Evolutionary conservation across 2,329 filamentous ascomycete genomes (phyloP), one percentile per base, ranked within the genome.

Genomic region (Calonectria pseudoreteaudii): DNA sequence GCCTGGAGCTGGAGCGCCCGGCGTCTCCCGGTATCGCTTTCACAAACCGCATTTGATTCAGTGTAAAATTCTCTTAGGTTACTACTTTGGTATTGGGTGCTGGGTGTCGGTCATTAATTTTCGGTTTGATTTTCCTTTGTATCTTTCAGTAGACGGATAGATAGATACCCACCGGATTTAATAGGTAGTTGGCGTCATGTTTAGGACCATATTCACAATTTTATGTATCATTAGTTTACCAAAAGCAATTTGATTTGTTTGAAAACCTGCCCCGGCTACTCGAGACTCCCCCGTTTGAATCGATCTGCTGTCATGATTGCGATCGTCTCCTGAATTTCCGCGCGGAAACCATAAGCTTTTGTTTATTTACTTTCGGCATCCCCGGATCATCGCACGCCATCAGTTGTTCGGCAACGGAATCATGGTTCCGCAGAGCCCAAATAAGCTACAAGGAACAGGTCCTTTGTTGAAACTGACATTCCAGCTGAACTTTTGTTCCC

Each of bases 1-100:
- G 78, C 0, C 72, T 81, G n/a, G 77, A 81, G n/a, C 76, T 81
- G 4, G 80, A 80, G 4, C 79, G 80, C 2, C 77, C 80, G 5
- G 78, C 77, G 0, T 81, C 80, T 3, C 80, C 80, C 6, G 80
- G 80, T 28, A 80, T 81, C 44, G 70, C 76, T n/a, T 70, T 81
- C 31, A 81, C 78, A 9, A 80, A 81, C 76, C 74, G 77, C 4
- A 78, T 81, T 58, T 81, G 73, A 76, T 77, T 58, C 44, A 47
- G 44, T 47, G n/a, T n/a, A 38, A 31, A 9, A 41, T 41, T 20
- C 8, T 65, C 18, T 16, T 65, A 30, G 11, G 41, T 65, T 47
- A 20, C 31, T 31, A 44, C 8, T 64, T 23, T 23, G 49, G 65
- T 28, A 26, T 38, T 28, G 34, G 65, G 18, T 66, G 23, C 36